Evolutionary conservation across 208 protist species (phyloP), one percentile per base, ranked within the genome.

Genomic region (Strigomonas culicis): DNA sequence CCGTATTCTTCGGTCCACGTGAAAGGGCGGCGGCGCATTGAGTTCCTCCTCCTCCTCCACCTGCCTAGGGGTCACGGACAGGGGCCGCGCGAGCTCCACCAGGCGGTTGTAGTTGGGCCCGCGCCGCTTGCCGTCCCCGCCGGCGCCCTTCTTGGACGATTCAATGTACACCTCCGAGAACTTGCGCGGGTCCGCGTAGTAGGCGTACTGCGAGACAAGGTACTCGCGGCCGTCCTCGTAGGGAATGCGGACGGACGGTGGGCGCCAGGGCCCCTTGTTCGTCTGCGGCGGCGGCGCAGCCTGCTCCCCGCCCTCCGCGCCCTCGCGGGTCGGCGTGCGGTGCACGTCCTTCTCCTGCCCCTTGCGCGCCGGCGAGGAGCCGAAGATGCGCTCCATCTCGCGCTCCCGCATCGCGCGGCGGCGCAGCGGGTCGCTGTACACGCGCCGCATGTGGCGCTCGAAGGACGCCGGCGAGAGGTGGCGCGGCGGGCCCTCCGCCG

Each of bases 361-460:
- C 8, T 15, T 10, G 8, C 27, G 36, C 24, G 7, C 7, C 8
- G 13, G 7, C 17, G 24, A 11, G 11, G 7, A 21, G 27, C 79
- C 81, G 30, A 86, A 78, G 27, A 79, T 72, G n/a, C 53, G 39
- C 22, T 75, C 63, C 21, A 75, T 62, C 53, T 88, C 72, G 24
- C 53, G 39, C 55, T 79, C 68, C 27, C 80, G 78, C 17, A 67
- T 51, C 7, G 60, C 58, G n/a, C 68, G 68, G 19, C 72, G 63
- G 17, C 70, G 79, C 31, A 93, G 17, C 8, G 80, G 80, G 27
- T 89, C 73, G 52, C 66, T 74, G 75, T 94, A 92, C 36, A 94
- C 65, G 34, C 79, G 84, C 47, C 82, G 62, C 27, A 94, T 70
- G 62, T 92, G 88, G 11, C 53, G 44, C 32, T 70, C 41, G 55